Percentiles rank a stretch among this genome's conserved stretches.
These are phyloP conservation scores for Wallemia ichthyophaga DNA, from an alignment of 1,284 basidiomycete species.

Conservation along the genomic window DNA sequence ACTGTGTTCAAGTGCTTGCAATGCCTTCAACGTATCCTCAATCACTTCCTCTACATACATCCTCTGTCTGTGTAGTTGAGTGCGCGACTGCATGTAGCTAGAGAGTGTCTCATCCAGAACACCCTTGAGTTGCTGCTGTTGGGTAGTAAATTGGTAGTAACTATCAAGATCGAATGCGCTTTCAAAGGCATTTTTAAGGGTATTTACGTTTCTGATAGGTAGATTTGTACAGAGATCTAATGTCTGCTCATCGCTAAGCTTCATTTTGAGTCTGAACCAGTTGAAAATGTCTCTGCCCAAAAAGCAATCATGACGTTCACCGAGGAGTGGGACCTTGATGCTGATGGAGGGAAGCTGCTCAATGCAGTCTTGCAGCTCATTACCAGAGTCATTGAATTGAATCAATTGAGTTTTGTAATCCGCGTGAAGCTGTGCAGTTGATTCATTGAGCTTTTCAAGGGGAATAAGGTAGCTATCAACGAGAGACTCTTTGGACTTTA, in stretches of 20 bases:
- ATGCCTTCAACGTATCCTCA: conserved; percentile 41
- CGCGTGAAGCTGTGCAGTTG: not conserved
- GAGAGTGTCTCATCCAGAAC: not conserved
- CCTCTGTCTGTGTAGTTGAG: conserved; percentile 40
- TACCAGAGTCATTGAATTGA: not conserved
- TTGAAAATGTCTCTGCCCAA: not conserved
- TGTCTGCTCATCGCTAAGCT: not conserved
- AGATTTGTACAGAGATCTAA: not conserved
- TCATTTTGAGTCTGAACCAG: conserved; percentile 23
- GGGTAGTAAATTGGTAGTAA: not conserved
- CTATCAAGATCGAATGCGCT: not conserved
- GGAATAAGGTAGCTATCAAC: not conserved
- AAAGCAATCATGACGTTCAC: not conserved
- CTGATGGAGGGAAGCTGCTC: not conserved
- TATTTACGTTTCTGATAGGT: not conserved
- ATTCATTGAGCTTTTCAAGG: not conserved
- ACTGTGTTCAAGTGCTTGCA: conserved; percentile 61
- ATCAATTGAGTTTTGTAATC: not conserved
- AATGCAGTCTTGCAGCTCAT: not conserved
- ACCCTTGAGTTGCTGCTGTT: not conserved
- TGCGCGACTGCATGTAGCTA: not conserved
- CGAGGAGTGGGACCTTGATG: not conserved
- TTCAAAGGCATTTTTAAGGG: not conserved
- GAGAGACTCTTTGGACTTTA: not conserved
- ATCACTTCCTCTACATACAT: conserved; percentile 53